Conservation (phyloP, 2,329 filamentous ascomycete species). For the Fusarium mundagurra region DNA sequence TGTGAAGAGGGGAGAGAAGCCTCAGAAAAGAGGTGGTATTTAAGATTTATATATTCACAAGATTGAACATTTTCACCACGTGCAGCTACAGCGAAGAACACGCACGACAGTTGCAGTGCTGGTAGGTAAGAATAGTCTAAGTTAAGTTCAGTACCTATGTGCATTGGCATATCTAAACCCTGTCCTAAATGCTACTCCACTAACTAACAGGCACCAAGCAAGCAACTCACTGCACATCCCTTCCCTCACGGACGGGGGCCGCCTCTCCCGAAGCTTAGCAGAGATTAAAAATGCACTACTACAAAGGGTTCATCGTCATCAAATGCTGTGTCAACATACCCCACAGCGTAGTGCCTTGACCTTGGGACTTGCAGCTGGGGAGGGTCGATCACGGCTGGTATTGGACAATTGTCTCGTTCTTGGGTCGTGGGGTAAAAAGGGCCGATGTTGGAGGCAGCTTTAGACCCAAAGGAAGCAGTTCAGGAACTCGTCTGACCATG, state of each 20-base stretch:
- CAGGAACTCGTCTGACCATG: constrained; percentile 1
- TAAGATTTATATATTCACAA: constrained; percentile 11
- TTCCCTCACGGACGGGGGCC: constrained; percentile 4
- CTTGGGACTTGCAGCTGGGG: background rate
- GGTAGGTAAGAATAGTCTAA: background rate
- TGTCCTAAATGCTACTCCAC: background rate
- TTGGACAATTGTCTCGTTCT: constrained; percentile 20
- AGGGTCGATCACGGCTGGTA: constrained; percentile 13
- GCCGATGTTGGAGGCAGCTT: constrained; percentile 23
- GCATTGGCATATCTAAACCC: background rate
- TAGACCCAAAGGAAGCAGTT: background rate
- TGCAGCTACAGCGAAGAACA: background rate
- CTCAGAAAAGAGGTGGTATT: background rate
- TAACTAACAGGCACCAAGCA: background rate
- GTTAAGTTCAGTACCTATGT: no score
- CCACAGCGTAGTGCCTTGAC: constrained; percentile 13
- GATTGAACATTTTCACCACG: background rate
- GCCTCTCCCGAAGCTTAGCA: background rate
- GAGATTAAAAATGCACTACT: background rate
- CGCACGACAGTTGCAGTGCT: constrained; percentile 2
- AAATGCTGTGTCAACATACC: constrained; percentile 9
- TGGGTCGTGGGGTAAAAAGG: constrained; percentile 37
- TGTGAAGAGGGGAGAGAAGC: background rate
- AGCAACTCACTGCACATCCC: constrained; percentile 11
- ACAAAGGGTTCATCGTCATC: constrained; percentile 15